Base-by-base conservation (phyloP, 2,329 filamentous ascomycete species). In the Ceratocystis alfenasii region DNA sequence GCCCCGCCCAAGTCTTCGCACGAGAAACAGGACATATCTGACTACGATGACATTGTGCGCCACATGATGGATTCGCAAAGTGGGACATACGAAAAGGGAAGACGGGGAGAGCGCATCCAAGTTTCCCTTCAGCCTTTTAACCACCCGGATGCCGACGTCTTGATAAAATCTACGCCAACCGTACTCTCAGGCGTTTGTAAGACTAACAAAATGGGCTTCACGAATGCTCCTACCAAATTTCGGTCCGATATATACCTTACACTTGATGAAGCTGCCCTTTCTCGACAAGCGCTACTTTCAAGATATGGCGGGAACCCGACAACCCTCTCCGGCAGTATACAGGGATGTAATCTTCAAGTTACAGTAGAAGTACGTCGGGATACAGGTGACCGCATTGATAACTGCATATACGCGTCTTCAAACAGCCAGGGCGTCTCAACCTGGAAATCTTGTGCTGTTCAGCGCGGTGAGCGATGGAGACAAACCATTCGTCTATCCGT, bases 241-340 rank as follows among this genome's bases (percentile, higher is more conserved):
- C 82, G 95, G 71, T 96, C 91, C 10, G 95, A 99, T 74, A 97
- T 99, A 63, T 99, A 99, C 73, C 76, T 99, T 57, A 96, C 91
- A 0, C 76, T 99, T 61, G 85, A 86, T 67, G 86, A 90, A 69
- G 89, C 90, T 0, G 80, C 86, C n/a, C 78, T 99, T 28, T 86
- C 87, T 20, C 85, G 86, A 66, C 90, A 95, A 71, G 86, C 88
- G 44, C 74, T 87, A 0, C 74, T 87, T n/a, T 87, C 84, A 6
- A 78, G 84, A n/a, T 83, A 78, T 53, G 80, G 79, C 25, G 90
- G 90, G n/a, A 89, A 88, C 69, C 86, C 93, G 10, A 86, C 87
- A 1, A 78, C 93, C 0, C 81, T 89, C 36, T 81, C 86, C 1
- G 78, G 79, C 17, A 83, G 80, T 20, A 71, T 85, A 22, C 80